Percentiles rank a stretch among this genome's conserved stretches.
These are phyloP conservation scores for Pneumocystis murina DNA, from an alignment of 1,139 yeast genomes.

Conservation along the genomic window DNA sequence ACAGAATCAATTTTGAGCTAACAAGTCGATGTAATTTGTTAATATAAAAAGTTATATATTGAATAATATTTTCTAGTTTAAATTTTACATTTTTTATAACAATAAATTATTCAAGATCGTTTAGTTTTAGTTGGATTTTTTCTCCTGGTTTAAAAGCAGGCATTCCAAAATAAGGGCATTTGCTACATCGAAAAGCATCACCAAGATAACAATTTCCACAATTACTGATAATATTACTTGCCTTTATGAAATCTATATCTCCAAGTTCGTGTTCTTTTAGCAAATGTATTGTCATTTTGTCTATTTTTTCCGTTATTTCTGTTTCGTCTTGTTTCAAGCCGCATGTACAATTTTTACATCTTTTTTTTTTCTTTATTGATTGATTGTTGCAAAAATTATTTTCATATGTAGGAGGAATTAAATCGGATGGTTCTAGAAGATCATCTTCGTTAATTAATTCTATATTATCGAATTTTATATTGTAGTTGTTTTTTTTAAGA, in stretches of 20 bases:
- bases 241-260: conserved; percentile 77
- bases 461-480: not conserved
- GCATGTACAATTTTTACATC: conserved; percentile 96
- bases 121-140: not conserved
- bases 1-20: not conserved
- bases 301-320: conserved; percentile 10
- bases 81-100: not conserved
- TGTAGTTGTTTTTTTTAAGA: not conserved
- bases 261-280: conserved; percentile 48
- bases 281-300: conserved; percentile 33
- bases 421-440: not conserved
- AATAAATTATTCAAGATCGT: not conserved
- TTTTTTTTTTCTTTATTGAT: conserved; percentile 38
- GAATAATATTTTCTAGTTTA: not conserved
- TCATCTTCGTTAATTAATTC: not conserved
- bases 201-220: conserved; percentile 96
- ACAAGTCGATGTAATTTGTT: not conserved
- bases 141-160: conserved; percentile 40
- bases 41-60: not conserved
- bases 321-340: conserved; percentile 66
- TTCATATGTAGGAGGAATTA: not conserved
- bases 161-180: conserved; percentile 90
- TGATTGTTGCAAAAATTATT: not conserved
- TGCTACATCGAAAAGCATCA: conserved; percentile 95
- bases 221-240: conserved; percentile 67